Conservation (phyloP, 768 basidiomycete species). For the Grammothele lineata region DNA sequence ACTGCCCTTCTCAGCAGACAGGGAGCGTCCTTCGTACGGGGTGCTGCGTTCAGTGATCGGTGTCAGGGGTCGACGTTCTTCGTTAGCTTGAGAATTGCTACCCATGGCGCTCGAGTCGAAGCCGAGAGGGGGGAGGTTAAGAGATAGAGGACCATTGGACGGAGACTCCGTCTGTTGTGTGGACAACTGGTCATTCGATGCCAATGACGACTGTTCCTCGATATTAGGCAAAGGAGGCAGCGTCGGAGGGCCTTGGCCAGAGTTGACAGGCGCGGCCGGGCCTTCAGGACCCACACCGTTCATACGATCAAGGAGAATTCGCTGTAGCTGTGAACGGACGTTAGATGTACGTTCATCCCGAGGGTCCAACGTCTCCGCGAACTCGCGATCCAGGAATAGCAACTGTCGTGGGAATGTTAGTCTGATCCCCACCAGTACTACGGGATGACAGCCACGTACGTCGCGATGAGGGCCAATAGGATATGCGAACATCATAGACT, state of each 20-base stretch:
- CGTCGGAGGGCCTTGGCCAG: constrained; percentile 17
- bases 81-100: constrained; percentile 3
- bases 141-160: constrained; percentile 15
- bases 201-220: background rate
- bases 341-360: constrained; percentile 73
- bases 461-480: constrained; percentile 82
- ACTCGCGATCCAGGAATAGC: constrained; percentile 84
- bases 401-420: constrained; percentile 40
- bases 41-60: constrained; percentile 61
- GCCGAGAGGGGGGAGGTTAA: constrained; percentile 59
- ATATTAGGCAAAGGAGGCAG: constrained; percentile 23
- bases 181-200: background rate
- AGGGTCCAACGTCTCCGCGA: constrained; percentile 73
- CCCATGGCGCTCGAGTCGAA: constrained; percentile 33
- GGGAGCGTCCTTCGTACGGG: constrained; percentile 22
- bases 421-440: no score
- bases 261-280: constrained; percentile 3
- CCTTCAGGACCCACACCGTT: constrained; percentile 27
- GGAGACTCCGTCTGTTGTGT: constrained; percentile 8
- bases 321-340: constrained; percentile 57
- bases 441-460: constrained; percentile 58
- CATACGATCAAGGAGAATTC: constrained; percentile 64
- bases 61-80: constrained; percentile 39
- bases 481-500: constrained; percentile 91
- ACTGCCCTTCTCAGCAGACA: constrained; percentile 12